Percentiles rank a stretch among this genome's conserved stretches.
phyloP scores from a whole-genome alignment of 306 rosid species.

The Pterocarpus macrocarpus region DNA sequence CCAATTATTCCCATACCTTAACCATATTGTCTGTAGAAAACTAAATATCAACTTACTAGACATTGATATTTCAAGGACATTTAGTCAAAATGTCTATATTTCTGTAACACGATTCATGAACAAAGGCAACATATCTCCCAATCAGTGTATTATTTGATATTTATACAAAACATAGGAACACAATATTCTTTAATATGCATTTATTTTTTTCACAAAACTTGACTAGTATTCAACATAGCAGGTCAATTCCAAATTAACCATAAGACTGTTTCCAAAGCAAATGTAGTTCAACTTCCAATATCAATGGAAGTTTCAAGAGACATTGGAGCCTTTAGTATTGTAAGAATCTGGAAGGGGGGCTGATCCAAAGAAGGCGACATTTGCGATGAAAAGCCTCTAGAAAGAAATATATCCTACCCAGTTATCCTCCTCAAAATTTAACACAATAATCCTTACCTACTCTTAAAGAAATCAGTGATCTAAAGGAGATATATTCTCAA shows the following conservation, averaged over 20 bases:
- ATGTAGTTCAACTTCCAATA: neutral
- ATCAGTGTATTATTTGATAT: neutral
- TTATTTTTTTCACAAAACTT: neutral
- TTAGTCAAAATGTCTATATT: neutral
- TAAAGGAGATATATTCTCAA: neutral
- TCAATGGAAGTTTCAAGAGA: neutral
- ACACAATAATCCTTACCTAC: neutral
- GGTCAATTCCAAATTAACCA: neutral
- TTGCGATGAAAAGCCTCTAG: neutral
- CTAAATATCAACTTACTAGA: neutral
- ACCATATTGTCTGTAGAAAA: neutral
- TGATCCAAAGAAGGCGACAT: neutral
- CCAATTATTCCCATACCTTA: neutral
- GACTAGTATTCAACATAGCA: neutral
- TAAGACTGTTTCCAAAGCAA: no score
- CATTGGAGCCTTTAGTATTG: neutral
- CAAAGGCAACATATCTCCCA: neutral
- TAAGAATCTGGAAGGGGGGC: neutral
- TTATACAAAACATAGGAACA: slow-evolving; percentile 11
- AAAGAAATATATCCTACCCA: slow-evolving; percentile 9
- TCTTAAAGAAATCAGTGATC: slow-evolving; percentile 1
- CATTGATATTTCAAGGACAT: neutral
- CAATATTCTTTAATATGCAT: slow-evolving; percentile 4
- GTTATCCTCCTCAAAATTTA: slow-evolving; percentile 3
- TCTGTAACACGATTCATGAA: neutral